Evolutionary conservation across 176 grass and related monocot genomes (phyloP), one percentile per base, ranked within the genome.

Genomic region (Themeda triandra): DNA sequence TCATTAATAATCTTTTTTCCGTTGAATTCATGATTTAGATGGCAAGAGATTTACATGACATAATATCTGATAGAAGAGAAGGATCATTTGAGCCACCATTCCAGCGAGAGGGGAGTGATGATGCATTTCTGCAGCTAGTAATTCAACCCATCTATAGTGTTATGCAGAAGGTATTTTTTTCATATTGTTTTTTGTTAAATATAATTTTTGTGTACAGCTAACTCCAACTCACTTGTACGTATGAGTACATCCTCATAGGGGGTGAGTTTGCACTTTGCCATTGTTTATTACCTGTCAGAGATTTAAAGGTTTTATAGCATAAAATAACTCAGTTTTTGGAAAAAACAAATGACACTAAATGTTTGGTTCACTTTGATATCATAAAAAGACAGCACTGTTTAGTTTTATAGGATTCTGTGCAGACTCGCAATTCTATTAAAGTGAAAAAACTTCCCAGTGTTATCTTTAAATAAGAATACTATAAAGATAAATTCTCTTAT

Each of bases 81-180:
- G 17, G 5, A 36, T 23, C 4, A 27, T 75, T 90, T 81, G 75
- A 88, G 1, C 76, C 87, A 81, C 51, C 89, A 23, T 63, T 87
- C 82, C 62, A 2, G 32, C 66, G 40, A 77, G 94, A 90, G 59
- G 87, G 86, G 46, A 82, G 89, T 18, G 73, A 80, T 24, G 77
- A 80, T 67, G 90, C 88, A 82, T 98, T 98, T 83, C 56, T 98
- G 32, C 48, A 84, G 76, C n/a, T 65, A 11, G 81, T 98, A 82
- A 93, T 98, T 77, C 73, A 83, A 60, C 96, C 96, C 31, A 96
- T 98, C 30, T 98, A 89, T 71, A 13, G 15, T 30, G 91, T 98
- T 77, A 77, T 98, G 75, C 5, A 15, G 19, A 85, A 98, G 93
- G 96, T 95, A 98, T 83, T 83, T 88, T 35, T 41, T 86, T 54